These are phyloP conservation scores for Naematelia aurantialba DNA, from an alignment of 768 basidiomycete genomes.

Conservation along the genomic window DNA sequence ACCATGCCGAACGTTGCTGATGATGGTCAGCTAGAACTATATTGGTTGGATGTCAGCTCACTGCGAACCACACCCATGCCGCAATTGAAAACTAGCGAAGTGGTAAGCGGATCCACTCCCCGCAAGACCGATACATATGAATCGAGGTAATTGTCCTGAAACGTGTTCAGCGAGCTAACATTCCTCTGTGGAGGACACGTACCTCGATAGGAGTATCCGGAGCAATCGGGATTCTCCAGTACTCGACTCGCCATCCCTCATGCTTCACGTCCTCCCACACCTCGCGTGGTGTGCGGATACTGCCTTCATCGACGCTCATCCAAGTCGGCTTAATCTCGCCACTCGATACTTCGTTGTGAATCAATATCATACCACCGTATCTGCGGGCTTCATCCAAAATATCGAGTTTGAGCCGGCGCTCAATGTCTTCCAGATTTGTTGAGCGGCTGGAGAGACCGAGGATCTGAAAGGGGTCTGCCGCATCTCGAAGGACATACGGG, in stretches of 20 bases:
- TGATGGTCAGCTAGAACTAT: neutral
- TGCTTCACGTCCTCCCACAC: constrained; percentile 73
- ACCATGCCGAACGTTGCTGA: constrained; percentile 91
- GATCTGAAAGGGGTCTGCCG: constrained; percentile 72
- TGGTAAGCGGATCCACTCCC: constrained; percentile 69
- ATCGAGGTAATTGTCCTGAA: constrained; percentile 88
- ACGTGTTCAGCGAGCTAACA: constrained; percentile 5
- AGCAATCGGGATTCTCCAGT: constrained; percentile 93
- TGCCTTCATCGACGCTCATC: constrained; percentile 78
- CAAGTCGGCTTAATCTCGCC: constrained; percentile 85
- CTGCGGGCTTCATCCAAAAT: constrained; percentile 79
- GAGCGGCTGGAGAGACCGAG: constrained; percentile 84
- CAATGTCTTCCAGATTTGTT: constrained; percentile 90
- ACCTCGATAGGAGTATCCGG: constrained; percentile 88
- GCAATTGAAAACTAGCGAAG: constrained; percentile 87
- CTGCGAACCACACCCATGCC: constrained; percentile 90
- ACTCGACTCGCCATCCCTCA: constrained; percentile 92
- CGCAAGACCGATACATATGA: constrained; percentile 81
- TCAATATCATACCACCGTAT: constrained; percentile 83
- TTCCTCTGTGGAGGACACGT: constrained; percentile 5
- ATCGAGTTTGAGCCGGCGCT: constrained; percentile 75
- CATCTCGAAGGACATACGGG: constrained; percentile 87
- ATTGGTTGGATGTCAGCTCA: constrained; percentile 9
- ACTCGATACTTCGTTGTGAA: constrained; percentile 80
- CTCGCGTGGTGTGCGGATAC: constrained; percentile 82